phyloP scores from a whole-genome alignment of 2,329 filamentous ascomycete genomes.

The Botrytis porri region DNA sequence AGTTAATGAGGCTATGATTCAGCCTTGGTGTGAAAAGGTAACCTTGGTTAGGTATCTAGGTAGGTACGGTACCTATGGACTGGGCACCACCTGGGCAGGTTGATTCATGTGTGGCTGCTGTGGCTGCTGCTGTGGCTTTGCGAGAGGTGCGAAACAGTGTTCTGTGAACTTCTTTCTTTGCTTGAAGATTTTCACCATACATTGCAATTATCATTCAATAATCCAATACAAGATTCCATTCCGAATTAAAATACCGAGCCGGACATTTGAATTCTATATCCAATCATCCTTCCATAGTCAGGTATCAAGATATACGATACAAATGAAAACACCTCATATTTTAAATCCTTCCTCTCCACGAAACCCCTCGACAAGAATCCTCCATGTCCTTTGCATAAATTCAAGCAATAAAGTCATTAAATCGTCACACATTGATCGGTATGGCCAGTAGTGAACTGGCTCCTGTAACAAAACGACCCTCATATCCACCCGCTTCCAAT shows the following conservation, averaged over 20 bases:
- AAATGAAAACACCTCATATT: not conserved
- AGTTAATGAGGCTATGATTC: not conserved
- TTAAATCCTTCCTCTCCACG: not conserved
- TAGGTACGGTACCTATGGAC: no score
- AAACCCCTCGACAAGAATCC: not conserved
- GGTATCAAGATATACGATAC: not conserved
- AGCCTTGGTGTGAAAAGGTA: not conserved
- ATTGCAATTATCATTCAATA: constrained; percentile 14
- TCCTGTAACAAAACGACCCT: not conserved
- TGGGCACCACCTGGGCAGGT: no score
- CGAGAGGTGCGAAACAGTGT: not conserved
- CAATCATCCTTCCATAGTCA: not conserved
- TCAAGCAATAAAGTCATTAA: not conserved
- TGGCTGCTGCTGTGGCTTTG: not conserved
- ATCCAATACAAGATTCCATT: constrained; percentile 30
- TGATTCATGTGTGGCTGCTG: not conserved
- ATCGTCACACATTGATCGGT: not conserved
- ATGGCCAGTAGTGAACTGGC: not conserved
- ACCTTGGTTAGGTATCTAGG: no score
- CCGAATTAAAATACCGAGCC: constrained; percentile 20
- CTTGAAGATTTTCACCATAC: not conserved
- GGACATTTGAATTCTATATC: no score
- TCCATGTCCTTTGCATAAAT: no score
- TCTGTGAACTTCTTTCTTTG: not conserved
- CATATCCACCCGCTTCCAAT: not conserved